Percentiles rank a stretch among this genome's conserved stretches.
These are phyloP conservation scores for Physaria fendleri DNA, from an alignment of 345 rosid species.

Conservation along the genomic window DNA sequence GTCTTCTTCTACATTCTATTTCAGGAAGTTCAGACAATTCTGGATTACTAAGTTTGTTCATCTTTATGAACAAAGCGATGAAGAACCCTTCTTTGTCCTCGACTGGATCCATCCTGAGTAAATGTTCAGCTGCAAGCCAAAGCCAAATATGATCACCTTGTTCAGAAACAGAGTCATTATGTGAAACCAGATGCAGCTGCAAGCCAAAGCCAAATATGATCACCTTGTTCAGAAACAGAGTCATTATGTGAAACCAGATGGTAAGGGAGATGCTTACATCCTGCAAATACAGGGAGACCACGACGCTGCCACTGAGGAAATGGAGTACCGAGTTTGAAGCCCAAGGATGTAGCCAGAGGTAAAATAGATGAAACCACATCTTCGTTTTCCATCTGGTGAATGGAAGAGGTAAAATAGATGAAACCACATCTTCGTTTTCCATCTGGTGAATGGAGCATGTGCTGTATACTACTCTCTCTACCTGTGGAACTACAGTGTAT, in stretches of 20 bases:
- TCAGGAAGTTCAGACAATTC: neutral
- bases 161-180: conserved; percentile 1
- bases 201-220: conserved; percentile 35
- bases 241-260: neutral
- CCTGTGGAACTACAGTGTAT: conserved; percentile 27
- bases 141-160: conserved; percentile 41
- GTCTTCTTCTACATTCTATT: neutral
- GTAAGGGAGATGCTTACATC: conserved; percentile 39
- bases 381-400: conserved; percentile 84
- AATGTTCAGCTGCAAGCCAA: conserved; percentile 32
- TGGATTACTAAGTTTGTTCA: neutral
- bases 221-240: conserved; percentile 30
- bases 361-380: conserved; percentile 65
- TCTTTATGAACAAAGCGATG: conserved; percentile 55
- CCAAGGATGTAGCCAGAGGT: conserved; percentile 35
- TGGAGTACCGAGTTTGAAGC: conserved; percentile 59
- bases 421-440: conserved; percentile 82
- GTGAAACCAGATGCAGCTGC: too few relatives aligned
- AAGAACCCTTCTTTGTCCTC: conserved; percentile 87
- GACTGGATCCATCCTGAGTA: conserved; percentile 28
- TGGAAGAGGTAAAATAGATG: conserved; percentile 54
- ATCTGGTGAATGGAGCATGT: conserved; percentile 84
- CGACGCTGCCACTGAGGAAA: conserved; percentile 73
- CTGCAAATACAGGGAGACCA: conserved; percentile 63
- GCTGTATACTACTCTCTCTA: conserved; percentile 60